Evolutionary conservation across 495 filamentous ascomycete species (phyloP), one percentile per base, ranked within the genome.

Genomic region (Aspergillus affinis): DNA sequence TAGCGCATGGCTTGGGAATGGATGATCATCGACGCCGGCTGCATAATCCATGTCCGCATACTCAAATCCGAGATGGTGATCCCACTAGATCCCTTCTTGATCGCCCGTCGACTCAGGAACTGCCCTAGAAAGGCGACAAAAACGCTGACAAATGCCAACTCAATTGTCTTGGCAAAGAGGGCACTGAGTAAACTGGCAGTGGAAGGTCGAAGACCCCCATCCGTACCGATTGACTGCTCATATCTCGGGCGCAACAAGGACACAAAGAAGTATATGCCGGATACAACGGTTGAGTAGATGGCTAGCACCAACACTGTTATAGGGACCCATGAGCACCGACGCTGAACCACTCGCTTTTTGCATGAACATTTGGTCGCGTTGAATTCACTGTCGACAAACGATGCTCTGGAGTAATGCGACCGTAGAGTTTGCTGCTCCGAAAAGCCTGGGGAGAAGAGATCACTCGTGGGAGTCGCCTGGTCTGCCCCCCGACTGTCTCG

Each of bases 111-210:
- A 45, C 83, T 88, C 10, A 93, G 70, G 2, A 87, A 81, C 74
- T 93, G 90, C 0, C 89, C 90, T 4, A 92, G 65, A 48, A 89
- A 87, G 0, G 86, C 82, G 2, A 93, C 88, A 61, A 89, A 89
- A 2, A 91, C 86, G 0, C 89, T 90, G 18, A 91, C 88, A 66
- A 90, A 93, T 0, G 86, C 82, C 61, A 90, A 66, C 71, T 93
- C 90, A 54, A 92, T 89, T 0, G 83, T 84, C 72, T 90, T 92
- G 2, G 88, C 88, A 57, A 90, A 76, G 12, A 88, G 67, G 0
- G 86, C 79, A 54, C 80, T 87, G 0, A 92, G 65, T 9, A 89
- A 58, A 41, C 79, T 84, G 0, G 88, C 88, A 0, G 82, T 86
- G 0, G 82, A 78, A 0, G 83, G 79, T 0, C 72, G 72, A 18